Evolutionary conservation across 2,329 filamentous ascomycete species (phyloP), one percentile per base, ranked within the genome.

Genomic region (Blastomyces emzantsi): DNA sequence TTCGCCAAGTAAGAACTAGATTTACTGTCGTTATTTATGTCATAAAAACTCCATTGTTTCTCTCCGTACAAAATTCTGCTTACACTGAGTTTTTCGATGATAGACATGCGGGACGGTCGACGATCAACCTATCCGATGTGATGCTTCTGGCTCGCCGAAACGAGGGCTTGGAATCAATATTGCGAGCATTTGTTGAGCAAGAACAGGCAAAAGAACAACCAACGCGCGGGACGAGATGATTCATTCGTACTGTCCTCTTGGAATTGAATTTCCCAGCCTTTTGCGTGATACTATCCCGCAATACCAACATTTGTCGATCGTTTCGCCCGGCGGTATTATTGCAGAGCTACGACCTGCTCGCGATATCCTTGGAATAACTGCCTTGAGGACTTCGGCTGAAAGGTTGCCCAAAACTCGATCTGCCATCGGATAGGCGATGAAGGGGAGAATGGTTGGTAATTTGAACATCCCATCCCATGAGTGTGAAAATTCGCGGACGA

Each of bases 111-210:
- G 89, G 90, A 1, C 85, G 93, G 33, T 85, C 85, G 1, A 92
- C 88, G 0, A 84, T 99, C 68, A 90, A 87, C 47, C 89, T 88
- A 0, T 89, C 92, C 61, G 94, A 99, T 73, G 92, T 97, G 15
- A 79, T 97, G 70, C 83, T 99, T 8, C 84, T 99, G 39, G 87
- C 90, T 33, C 82, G 94, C 66, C 86, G 93, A 64, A 99, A 97
- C 70, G 89, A 92, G 63, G 91, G 92, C 22, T 77, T 99, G 25
- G 86, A 92, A 69, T 82, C 82, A 19, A 86, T 97, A 43, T 82
- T 99, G 72, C 71, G 70, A 13, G 70, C 73, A 6, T 78, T 75
- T 60, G 66, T 74, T 19, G 73, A 75, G 60, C 73, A 73, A 28
- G 58, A 64, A 47, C 39, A 43, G 30, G 15, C 60, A 30, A 52